Conservation (phyloP, 192 early-diverging fungal species). For the Gryganskiella cystojenkinii region DNA sequence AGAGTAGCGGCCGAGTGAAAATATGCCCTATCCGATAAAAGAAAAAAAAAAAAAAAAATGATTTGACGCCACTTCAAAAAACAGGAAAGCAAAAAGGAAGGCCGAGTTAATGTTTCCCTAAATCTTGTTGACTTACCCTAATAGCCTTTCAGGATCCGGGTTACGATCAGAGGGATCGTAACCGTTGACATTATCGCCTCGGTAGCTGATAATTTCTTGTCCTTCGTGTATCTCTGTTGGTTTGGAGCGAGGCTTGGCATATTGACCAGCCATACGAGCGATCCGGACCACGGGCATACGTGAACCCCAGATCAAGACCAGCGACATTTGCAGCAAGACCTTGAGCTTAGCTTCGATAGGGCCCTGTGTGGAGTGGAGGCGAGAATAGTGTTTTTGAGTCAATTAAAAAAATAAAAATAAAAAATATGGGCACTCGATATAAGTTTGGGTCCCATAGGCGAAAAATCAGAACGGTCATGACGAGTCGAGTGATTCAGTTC, state of each 20-base stretch:
- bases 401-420: neutral
- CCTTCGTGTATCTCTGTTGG: constrained; percentile 88
- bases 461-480: too few species aligned
- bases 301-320: constrained; percentile 93
- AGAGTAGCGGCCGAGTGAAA: constrained; percentile 96
- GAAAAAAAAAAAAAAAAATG: neutral
- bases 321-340: constrained; percentile 96
- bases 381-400: constrained; percentile 6
- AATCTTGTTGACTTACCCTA: constrained; percentile 58
- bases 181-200: constrained; percentile 98
- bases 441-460: neutral
- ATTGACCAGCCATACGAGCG: constrained; percentile 97
- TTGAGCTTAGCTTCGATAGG: constrained; percentile 95
- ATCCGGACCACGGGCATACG: constrained; percentile 92
- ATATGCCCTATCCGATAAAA: constrained; percentile 71
- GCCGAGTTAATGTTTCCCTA: neutral
- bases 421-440: neutral
- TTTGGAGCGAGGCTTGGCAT: constrained; percentile 96
- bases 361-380: constrained; percentile 45
- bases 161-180: constrained; percentile 84
- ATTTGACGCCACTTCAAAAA: neutral
- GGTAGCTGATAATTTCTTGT: constrained; percentile 82
- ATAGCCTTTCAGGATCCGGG: constrained; percentile 90
- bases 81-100: neutral
- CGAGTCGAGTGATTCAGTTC: too few species aligned